phyloP scores from a whole-genome alignment of 257 asterid species.

The Solanum pimpinellifolium region DNA sequence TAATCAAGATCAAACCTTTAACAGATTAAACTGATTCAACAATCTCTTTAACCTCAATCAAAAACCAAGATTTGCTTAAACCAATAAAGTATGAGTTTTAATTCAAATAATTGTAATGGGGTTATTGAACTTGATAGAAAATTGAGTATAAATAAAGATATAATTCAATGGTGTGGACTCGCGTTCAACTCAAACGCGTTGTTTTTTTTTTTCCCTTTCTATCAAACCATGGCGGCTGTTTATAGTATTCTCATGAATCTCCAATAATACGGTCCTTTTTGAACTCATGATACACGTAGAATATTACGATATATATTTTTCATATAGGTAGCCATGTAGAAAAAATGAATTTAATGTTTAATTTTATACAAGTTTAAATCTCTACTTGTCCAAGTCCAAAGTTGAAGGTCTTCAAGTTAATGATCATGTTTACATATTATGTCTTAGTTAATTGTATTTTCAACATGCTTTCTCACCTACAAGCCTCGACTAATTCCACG shows the following conservation, averaged over 20 bases:
- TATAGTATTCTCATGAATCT: not conserved
- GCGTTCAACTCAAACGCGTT: not conserved
- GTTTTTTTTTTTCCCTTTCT: too few relatives aligned
- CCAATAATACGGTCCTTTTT: not conserved
- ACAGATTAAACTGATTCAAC: not conserved
- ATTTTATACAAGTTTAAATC: too few relatives aligned
- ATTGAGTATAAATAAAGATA: not conserved
- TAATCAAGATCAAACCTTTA: not conserved
- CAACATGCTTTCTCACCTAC: not conserved
- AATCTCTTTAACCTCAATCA: constrained; percentile 1
- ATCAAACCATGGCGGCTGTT: not conserved
- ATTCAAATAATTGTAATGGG: not conserved
- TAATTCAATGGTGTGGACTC: not conserved
- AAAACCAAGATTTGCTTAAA: not conserved
- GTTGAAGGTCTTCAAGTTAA: too few relatives aligned
- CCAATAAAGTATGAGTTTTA: not conserved
- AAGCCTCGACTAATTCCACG: not conserved
- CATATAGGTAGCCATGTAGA: too few relatives aligned
- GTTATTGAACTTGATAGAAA: not conserved
- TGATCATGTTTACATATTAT: too few relatives aligned
- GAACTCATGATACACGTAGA: not conserved
- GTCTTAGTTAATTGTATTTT: too few relatives aligned
- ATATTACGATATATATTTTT: too few relatives aligned
- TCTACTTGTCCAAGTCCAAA: fast-evolving
- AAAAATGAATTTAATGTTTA: too few relatives aligned